These are phyloP conservation scores for Eutrema heterophyllum DNA, from an alignment of 345 rosid genomes.

Conservation along the genomic window DNA sequence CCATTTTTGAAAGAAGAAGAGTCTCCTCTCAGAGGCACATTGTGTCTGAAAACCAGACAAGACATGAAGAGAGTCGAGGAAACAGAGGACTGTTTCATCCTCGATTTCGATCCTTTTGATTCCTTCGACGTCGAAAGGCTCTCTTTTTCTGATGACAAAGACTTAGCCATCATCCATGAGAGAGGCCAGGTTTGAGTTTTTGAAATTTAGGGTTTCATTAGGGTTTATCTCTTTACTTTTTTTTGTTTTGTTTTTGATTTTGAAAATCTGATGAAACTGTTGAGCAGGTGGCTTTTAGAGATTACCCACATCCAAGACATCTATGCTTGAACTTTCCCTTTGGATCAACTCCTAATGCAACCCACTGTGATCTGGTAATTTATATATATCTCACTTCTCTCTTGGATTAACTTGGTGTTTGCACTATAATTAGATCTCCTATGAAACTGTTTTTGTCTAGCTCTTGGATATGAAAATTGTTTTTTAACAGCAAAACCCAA, in stretches of 20 bases:
- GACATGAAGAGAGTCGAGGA: constrained; percentile 42
- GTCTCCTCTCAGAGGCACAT: constrained; percentile 31
- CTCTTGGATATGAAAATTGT: not conserved
- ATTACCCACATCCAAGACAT: constrained; percentile 74
- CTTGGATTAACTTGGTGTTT: not conserved
- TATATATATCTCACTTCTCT: not conserved
- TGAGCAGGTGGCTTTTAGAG: constrained; percentile 68
- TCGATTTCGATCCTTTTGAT: constrained; percentile 55
- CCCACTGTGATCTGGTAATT: constrained; percentile 42
- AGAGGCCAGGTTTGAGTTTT: constrained; percentile 23
- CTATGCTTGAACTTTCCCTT: constrained; percentile 55
- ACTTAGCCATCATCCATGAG: constrained; percentile 13
- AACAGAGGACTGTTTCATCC: constrained; percentile 55
- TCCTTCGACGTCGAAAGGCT: constrained; percentile 8
- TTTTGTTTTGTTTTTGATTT: not conserved
- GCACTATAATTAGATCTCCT: not conserved
- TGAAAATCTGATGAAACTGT: not conserved
- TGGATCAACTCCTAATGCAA: constrained; percentile 42
- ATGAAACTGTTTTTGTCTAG: not conserved
- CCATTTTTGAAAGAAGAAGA: constrained; percentile 11
- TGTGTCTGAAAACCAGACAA: constrained; percentile 32
- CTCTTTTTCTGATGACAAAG: constrained; percentile 8
- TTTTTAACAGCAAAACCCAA: not conserved
- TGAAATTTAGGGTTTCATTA: not conserved
- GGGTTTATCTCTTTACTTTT: not conserved